phyloP scores from a whole-genome alignment of 1,139 yeast species.

The Nakaseomyces bracarensis region DNA sequence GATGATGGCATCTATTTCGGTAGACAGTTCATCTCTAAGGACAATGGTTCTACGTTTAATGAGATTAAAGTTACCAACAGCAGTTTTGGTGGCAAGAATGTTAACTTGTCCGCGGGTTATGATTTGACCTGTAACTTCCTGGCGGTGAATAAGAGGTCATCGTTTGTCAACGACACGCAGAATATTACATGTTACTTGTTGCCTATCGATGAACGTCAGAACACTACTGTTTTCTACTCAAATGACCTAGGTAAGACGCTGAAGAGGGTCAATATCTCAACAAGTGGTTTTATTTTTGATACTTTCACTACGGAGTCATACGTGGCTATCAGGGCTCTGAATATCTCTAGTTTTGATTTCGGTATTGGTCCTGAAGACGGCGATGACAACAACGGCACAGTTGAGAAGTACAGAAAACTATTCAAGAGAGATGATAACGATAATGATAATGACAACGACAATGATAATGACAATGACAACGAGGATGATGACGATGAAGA shows the following conservation, averaged over 20 bases:
- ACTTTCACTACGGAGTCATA: not conserved
- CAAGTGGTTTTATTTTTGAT: not conserved
- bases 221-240: not conserved
- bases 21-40: not conserved
- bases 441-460: not conserved
- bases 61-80: not conserved
- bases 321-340: not conserved
- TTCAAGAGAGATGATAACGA: not conserved
- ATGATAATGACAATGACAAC: not conserved
- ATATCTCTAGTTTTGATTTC: not conserved
- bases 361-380: not conserved
- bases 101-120: not conserved
- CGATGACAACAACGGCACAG: not conserved
- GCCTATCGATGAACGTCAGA: not conserved
- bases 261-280: not conserved
- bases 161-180: conserved; percentile 2
- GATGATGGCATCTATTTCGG: not conserved
- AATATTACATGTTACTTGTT: not conserved
- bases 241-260: not conserved
- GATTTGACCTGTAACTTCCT: conserved; percentile 1
- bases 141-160: not conserved
- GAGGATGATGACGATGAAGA: not conserved
- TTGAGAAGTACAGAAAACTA: too few relatives aligned
- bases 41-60: not conserved
- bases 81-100: not conserved